Evolutionary conservation across 2,329 filamentous ascomycete genomes (phyloP), one percentile per base, ranked within the genome.

Genomic region (Coniochaeta sp.): DNA sequence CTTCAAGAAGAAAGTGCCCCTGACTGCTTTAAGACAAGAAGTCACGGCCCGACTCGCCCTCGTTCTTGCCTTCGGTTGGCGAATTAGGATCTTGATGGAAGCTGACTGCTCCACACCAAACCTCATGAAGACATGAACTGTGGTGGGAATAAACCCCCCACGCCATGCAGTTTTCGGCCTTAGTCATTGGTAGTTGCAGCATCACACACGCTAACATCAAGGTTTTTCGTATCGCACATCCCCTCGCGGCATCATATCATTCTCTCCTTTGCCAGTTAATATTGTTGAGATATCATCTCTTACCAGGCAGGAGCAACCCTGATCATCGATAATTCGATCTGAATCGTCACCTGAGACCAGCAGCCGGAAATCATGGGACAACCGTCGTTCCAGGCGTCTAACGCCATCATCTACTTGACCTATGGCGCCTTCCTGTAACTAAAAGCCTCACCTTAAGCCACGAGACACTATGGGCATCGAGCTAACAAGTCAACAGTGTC

Each of bases 351-450:
- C 22, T 3, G n/a, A 52, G 16, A 12, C 47, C 22, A 52, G 9
- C 22, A 52, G 16, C 14, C 14, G 26, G 60, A 36, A 62, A 74
- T 30, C 60, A 95, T 93, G 90, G 89, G 89, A 22, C 82, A 87
- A 66, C 89, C 89, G 61, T 93, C 90, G 1, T 85, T 79, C 60
- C 77, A 83, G 81, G 89, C 89, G 70, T 93, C 90, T 34, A 92
- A 93, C 78, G 89, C 89, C 79, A 80, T 93, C 71, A 88, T 95
- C 71, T 93, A 93, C 71, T 77, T 91, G 58, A 91, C 89, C 57
- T 93, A 92, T 77, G 88, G 82, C 64, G 78, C 81, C 57, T 95
- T 95, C 72, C 77, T 95, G 90, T 93, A 24, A 59, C 30, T 38
- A 42, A 44, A 32, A 40, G 7, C 38, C 38, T 36, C 10, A 50